A percentile compares a stretch with the other conserved stretches of the same genome.
Evolutionary conservation across 208 protist genomes (phyloP).

Genomic region (Trypanosomatidae sp.): DNA sequence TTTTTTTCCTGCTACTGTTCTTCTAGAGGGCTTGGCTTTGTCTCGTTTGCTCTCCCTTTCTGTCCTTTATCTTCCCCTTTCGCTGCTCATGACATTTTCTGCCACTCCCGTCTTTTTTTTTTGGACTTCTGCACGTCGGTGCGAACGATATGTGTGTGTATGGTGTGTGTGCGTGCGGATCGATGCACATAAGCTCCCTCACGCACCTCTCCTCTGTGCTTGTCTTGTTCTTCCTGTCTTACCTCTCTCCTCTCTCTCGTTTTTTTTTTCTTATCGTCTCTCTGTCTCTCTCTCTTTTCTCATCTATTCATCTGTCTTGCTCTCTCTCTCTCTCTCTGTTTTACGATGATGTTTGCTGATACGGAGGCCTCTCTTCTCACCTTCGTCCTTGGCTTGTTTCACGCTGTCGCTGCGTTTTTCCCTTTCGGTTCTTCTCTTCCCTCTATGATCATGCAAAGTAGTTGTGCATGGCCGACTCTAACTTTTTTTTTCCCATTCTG

Average conservation of each 20-base stretch:
- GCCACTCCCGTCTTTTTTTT: not conserved
- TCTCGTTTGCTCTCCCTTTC: not conserved
- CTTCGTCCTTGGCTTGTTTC: not conserved
- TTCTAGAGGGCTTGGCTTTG: not conserved
- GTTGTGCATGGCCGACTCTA: not conserved
- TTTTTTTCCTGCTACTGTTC: not conserved
- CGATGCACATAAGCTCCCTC: not conserved
- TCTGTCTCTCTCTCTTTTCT: not conserved
- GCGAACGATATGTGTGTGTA: not conserved
- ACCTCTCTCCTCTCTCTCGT: not conserved
- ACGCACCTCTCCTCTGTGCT: not conserved
- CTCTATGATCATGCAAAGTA: not conserved
- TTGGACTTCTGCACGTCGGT: not conserved
- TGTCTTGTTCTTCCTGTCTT: not conserved
- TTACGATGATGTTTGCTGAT: not conserved
- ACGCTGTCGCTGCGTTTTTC: not conserved
- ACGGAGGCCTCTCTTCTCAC: not conserved
- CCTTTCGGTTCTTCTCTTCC: not conserved
- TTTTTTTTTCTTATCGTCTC: not conserved
- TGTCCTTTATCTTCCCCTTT: not conserved
- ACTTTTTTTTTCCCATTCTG: not conserved
- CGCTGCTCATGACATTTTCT: no score
- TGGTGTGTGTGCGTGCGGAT: not conserved
- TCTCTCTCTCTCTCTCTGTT: not conserved
- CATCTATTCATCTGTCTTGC: not conserved